phyloP scores from a whole-genome alignment of 2,329 filamentous ascomycete genomes.

The Epichloe elymi region DNA sequence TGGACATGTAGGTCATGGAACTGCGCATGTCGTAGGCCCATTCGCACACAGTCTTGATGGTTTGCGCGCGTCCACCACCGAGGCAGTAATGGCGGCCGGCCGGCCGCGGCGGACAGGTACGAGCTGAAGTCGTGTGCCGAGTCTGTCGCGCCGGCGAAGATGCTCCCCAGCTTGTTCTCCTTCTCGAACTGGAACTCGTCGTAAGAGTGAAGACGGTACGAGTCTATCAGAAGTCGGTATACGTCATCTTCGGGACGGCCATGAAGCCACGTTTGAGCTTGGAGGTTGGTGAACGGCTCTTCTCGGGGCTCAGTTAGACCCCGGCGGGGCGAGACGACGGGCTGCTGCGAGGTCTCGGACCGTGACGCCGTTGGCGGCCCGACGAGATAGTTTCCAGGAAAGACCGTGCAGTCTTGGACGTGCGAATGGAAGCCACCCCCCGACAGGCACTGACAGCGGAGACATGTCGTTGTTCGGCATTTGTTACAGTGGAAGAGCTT shows the following conservation, averaged over 20 bases:
- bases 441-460: neutral
- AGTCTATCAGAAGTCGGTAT: conserved; percentile 29
- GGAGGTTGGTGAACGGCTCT: conserved; percentile 21
- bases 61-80: conserved; percentile 25
- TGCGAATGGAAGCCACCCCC: neutral
- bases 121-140: conserved; percentile 16
- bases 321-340: neutral
- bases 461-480: neutral
- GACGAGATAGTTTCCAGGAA: conserved; percentile 1
- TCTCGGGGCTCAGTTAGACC: conserved; percentile 13
- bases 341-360: neutral
- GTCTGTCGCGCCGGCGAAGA: conserved; percentile 11
- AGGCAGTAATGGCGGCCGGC: conserved; percentile 19
- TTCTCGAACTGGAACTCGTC: conserved; percentile 16
- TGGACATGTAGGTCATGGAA: conserved; percentile 14
- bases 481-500: conserved; percentile 1
- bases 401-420: conserved; percentile 2
- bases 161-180: conserved; percentile 4
- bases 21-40: conserved; percentile 10
- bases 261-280: conserved; percentile 23
- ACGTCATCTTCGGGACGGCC: conserved; percentile 24
- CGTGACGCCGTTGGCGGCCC: neutral
- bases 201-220: conserved; percentile 26
- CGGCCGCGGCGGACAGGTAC: conserved; percentile 15
- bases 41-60: conserved; percentile 18